A percentile compares a stretch with the other conserved stretches of the same genome.
Conservation (phyloP, 2,329 filamentous ascomycete species). For the Cordyceps farinosa region DNA sequence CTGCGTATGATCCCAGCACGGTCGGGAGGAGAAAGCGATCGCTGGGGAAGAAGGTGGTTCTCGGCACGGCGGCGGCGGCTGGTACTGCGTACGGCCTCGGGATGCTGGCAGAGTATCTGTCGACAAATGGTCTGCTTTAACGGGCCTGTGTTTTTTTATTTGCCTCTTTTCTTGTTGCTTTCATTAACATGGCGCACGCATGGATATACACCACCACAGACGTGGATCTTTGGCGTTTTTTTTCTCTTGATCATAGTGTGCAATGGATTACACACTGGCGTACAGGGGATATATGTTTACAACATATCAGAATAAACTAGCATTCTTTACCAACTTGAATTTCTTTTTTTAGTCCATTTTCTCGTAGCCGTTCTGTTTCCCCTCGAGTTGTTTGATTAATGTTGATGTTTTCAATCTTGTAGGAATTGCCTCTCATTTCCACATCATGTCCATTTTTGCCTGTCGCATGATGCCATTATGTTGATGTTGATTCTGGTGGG, state of each 20-base stretch:
- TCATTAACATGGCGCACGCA: constrained; percentile 8
- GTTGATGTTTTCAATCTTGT: neutral
- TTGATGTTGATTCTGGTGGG: too few relatives aligned
- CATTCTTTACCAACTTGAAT: neutral
- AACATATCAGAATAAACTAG: neutral
- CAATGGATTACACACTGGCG: neutral
- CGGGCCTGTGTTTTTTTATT: neutral
- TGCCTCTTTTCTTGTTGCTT: constrained; percentile 5
- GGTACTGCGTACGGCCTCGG: constrained; percentile 57
- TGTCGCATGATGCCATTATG: too few relatives aligned
- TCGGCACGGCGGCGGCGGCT: constrained; percentile 53
- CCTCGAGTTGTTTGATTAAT: neutral
- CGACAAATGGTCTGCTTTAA: constrained; percentile 28
- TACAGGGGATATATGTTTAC: neutral
- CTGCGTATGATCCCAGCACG: neutral
- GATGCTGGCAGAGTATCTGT: constrained; percentile 56
- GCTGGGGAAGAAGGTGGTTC: constrained; percentile 45
- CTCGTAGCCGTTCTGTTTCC: neutral
- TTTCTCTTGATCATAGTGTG: neutral
- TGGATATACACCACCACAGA: constrained; percentile 6
- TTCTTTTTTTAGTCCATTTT: neutral
- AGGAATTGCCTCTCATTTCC: too few relatives aligned
- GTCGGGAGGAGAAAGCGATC: constrained; percentile 35
- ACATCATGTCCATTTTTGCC: too few relatives aligned
- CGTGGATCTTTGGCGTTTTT: constrained; percentile 13